Conservation (phyloP, 2,329 filamentous ascomycete species). For the Claviceps arundinis region DNA sequence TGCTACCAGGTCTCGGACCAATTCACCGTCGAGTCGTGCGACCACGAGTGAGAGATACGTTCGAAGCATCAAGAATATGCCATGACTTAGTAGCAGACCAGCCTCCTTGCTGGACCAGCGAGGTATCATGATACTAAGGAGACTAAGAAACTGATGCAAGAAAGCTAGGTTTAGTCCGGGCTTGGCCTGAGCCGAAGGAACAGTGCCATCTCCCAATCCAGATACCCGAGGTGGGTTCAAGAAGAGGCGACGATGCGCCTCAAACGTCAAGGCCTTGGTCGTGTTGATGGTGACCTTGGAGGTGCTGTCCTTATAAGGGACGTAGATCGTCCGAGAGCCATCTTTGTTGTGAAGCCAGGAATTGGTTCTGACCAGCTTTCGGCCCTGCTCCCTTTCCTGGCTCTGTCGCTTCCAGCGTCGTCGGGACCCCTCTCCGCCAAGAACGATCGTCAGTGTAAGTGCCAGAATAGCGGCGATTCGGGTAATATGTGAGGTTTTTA, state of each 20-base stretch:
- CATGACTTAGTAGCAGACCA: conserved; percentile 76
- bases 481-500: conserved; percentile 53
- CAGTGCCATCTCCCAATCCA: conserved; percentile 58
- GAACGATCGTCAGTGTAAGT: conserved; percentile 65
- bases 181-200: conserved; percentile 82
- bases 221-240: conserved; percentile 79
- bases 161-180: conserved; percentile 92
- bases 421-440: conserved; percentile 64
- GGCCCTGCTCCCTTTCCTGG: conserved; percentile 70
- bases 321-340: conserved; percentile 86
- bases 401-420: conserved; percentile 61
- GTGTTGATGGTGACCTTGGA: conserved; percentile 84
- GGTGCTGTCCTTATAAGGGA: conserved; percentile 77
- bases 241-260: conserved; percentile 88
- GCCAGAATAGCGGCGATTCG: conserved; percentile 65
- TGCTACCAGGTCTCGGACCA: conserved; percentile 90
- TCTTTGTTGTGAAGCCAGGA: conserved; percentile 90
- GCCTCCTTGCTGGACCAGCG: conserved; percentile 94
- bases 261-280: conserved; percentile 87
- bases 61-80: conserved; percentile 75
- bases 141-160: conserved; percentile 86
- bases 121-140: conserved; percentile 96
- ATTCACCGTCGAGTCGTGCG: conserved; percentile 84
- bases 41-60: conserved; percentile 93
- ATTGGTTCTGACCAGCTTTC: conserved; percentile 74